Conservation (phyloP, 2,329 filamentous ascomycete genomes). For the Talaromyces sp. region DNA sequence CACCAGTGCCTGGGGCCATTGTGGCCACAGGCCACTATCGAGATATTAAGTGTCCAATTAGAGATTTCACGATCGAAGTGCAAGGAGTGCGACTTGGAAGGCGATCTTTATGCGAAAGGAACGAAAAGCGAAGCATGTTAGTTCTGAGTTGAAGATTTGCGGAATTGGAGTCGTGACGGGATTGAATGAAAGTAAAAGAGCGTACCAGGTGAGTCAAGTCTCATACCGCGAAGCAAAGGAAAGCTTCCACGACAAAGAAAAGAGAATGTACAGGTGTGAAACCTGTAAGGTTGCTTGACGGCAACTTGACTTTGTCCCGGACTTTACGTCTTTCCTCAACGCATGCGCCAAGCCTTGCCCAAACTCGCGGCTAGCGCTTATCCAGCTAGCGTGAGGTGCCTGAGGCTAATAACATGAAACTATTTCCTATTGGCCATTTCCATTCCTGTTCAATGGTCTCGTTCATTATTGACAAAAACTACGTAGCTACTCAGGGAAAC, state of each 20-base stretch:
- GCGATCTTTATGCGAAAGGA: conserved; percentile 10
- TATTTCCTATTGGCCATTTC: conserved; percentile 3
- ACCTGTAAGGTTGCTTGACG: not conserved
- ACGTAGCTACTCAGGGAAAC: too few relatives aligned
- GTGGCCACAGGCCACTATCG: conserved; percentile 25
- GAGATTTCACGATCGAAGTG: conserved; percentile 25
- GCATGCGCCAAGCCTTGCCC: conserved; percentile 11
- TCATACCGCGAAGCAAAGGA: conserved; percentile 7
- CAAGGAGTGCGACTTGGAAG: conserved; percentile 32
- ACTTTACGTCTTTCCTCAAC: conserved; percentile 7
- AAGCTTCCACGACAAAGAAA: conserved; percentile 14
- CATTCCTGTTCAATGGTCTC: not conserved
- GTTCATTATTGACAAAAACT: not conserved
- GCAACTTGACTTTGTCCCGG: not conserved
- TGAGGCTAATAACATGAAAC: not conserved
- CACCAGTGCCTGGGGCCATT: conserved; percentile 51
- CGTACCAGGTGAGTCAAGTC: conserved; percentile 10
- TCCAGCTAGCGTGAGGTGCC: not conserved
- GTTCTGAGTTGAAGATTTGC: not conserved
- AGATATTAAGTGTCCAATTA: conserved; percentile 17
- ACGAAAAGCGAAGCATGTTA: conserved; percentile 4
- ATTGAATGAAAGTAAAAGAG: not conserved
- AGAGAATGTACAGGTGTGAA: not conserved
- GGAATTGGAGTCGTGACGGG: not conserved
- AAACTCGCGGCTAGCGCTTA: conserved; percentile 17